Evolutionary conservation across 2,329 filamentous ascomycete genomes (phyloP).

Genomic region (Claviceps capensis): DNA sequence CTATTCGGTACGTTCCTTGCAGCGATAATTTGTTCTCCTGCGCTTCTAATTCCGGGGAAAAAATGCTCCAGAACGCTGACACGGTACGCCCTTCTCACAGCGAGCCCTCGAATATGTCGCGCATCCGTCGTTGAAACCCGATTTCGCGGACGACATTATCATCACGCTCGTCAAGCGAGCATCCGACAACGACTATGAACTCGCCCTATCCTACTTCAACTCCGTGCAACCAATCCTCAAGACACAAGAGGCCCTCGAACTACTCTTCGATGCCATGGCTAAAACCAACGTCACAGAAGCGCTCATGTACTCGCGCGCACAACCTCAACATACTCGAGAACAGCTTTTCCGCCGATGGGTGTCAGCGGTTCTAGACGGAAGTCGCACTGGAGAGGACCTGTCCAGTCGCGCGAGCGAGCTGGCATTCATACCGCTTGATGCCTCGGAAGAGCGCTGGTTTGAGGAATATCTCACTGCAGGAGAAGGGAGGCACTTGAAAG

Average conservation of each 20-base stretch:
- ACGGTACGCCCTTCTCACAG: constrained; percentile 19
- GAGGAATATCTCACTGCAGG: constrained; percentile 52
- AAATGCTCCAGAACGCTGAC: background rate
- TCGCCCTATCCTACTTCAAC: constrained; percentile 68
- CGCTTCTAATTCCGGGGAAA: background rate
- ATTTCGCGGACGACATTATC: constrained; percentile 75
- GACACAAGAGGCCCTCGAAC: constrained; percentile 43
- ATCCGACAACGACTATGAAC: constrained; percentile 37
- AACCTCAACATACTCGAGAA: constrained; percentile 46
- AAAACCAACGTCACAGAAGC: constrained; percentile 56
- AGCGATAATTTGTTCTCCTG: no score
- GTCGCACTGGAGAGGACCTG: constrained; percentile 20
- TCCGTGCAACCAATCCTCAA: constrained; percentile 61
- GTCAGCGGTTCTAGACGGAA: constrained; percentile 36
- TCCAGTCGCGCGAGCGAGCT: constrained; percentile 53
- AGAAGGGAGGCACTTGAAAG: constrained; percentile 48
- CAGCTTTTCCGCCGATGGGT: constrained; percentile 56
- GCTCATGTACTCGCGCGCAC: constrained; percentile 56
- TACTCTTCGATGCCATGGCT: constrained; percentile 57
- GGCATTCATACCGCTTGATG: constrained; percentile 57
- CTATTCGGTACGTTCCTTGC: constrained; percentile 37
- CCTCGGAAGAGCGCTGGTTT: constrained; percentile 61
- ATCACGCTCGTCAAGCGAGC: constrained; percentile 50
- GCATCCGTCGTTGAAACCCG: constrained; percentile 65
- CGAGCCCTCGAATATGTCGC: constrained; percentile 61